Evolutionary conservation across 2,329 filamentous ascomycete species (phyloP), one percentile per base, ranked within the genome.

Genomic region (Zopfia rhizophila): DNA sequence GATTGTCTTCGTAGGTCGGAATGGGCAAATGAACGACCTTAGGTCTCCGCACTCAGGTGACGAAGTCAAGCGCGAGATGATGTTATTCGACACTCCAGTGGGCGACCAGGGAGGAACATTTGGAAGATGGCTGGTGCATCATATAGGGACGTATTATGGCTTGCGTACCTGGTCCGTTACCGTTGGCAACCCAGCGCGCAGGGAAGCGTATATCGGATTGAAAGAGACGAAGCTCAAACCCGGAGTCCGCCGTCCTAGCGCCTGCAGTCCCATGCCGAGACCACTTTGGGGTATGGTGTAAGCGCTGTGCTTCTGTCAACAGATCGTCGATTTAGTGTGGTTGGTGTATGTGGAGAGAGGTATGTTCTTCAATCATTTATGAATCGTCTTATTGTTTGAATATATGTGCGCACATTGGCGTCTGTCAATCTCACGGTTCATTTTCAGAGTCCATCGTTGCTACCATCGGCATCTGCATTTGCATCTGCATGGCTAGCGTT

Each of bases 111-210:
- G 85, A 6, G 89, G 89, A 37, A 83, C 87, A 3, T 97, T 96
- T 76, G 91, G 90, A 57, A 89, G 93, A 54, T 97, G 92, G 89
- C 83, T 97, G 41, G 90, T 95, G 1, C 92, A 97, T 72, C 89
- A 90, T 46, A 92, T 97, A 53, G 93, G 90, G 7, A 84, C 88
- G 28, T 97, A 97, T 71, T 97, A 97, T 67, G 92, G 91, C 31
- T 81, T 97, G 45, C 83, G 86, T 50, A 96, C 92, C 14, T 91
- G 86, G 76, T 92, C 89, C 4, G 83, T 93, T 48, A 88, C 88
- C 0, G 81, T 87, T 1, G 86, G 85, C 22, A 79, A 85, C 55
- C 87, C 90, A 3, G 82, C 85, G 11, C 82, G 87, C 39, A 83
- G 90, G 38, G 88, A 94, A 52, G 91, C 94, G 6, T 96, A 95